phyloP scores from a whole-genome alignment of 2,329 filamentous ascomycete genomes.

The Pestalotiopsis sp. region DNA sequence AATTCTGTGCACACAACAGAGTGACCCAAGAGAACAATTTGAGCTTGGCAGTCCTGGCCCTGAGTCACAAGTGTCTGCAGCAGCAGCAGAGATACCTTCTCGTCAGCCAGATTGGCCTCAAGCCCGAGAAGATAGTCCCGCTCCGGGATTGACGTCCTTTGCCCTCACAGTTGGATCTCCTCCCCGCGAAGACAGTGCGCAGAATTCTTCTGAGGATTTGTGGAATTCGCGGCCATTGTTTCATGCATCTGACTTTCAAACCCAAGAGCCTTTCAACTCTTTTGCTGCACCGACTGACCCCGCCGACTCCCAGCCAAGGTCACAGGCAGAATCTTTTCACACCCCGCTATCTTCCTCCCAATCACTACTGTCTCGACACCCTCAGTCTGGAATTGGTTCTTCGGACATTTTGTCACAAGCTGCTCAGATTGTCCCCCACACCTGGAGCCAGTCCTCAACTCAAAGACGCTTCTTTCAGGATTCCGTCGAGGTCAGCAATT shows the following conservation, averaged over 20 bases:
- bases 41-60: slow-evolving; percentile 15
- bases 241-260: slow-evolving; percentile 6
- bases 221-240: neutral
- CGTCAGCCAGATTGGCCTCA: slow-evolving; percentile 25
- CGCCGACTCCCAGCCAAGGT: neutral
- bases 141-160: slow-evolving; percentile 11
- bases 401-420: slow-evolving; percentile 22
- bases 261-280: slow-evolving; percentile 14
- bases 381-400: neutral
- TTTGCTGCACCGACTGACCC: slow-evolving; percentile 7
- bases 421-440: slow-evolving; percentile 27
- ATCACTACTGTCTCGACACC: neutral
- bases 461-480: slow-evolving; percentile 17
- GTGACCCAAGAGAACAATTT: too few species aligned
- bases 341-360: neutral
- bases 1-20: neutral
- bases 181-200: slow-evolving; percentile 6
- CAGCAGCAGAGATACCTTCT: slow-evolving; percentile 27
- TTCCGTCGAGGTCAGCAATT: slow-evolving; percentile 23
- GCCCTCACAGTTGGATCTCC: neutral
- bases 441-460: slow-evolving; percentile 20
- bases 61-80: neutral
- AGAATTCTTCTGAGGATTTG: neutral
- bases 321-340: slow-evolving; percentile 11
- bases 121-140: slow-evolving; percentile 5